Conservation (phyloP, 2,329 filamentous ascomycete genomes). For the Cercospora sesami region DNA sequence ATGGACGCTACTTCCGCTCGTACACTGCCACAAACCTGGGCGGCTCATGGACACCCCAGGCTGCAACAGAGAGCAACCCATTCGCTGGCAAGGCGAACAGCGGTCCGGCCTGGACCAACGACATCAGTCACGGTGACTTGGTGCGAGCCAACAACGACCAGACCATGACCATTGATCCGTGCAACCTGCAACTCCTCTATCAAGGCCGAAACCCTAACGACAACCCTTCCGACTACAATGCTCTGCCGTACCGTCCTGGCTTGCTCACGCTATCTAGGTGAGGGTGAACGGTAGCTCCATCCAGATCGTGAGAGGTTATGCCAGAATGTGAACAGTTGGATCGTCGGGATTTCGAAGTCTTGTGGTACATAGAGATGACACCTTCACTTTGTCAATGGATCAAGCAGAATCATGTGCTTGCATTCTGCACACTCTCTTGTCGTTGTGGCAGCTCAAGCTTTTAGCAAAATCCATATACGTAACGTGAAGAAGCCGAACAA, state of each 20-base stretch:
- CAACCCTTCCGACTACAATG: conserved; percentile 53
- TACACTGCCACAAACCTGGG: conserved; percentile 60
- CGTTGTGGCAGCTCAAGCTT: neutral
- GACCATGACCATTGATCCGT: conserved; percentile 61
- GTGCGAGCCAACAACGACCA: conserved; percentile 59
- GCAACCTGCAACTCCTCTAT: conserved; percentile 65
- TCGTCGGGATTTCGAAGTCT: neutral
- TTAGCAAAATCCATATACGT: neutral
- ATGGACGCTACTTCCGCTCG: conserved; percentile 66
- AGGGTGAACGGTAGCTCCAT: neutral
- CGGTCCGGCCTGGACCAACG: conserved; percentile 65
- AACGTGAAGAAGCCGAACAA: neutral
- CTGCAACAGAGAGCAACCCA: conserved; percentile 56
- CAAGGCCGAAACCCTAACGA: conserved; percentile 50
- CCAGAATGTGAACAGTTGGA: neutral
- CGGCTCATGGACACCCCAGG: conserved; percentile 61
- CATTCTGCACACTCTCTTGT: neutral
- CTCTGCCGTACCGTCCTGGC: conserved; percentile 57
- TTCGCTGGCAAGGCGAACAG: conserved; percentile 69
- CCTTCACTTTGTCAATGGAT: neutral
- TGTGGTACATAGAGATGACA: neutral
- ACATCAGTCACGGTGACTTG: conserved; percentile 66
- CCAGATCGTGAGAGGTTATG: neutral
- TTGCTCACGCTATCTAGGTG: conserved; percentile 50
- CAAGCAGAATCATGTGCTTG: neutral